Evolutionary conservation across 31 red algal genomes (phyloP), one percentile per base, ranked within the genome.

Genomic region (Odonthalia washingtoniensis): DNA sequence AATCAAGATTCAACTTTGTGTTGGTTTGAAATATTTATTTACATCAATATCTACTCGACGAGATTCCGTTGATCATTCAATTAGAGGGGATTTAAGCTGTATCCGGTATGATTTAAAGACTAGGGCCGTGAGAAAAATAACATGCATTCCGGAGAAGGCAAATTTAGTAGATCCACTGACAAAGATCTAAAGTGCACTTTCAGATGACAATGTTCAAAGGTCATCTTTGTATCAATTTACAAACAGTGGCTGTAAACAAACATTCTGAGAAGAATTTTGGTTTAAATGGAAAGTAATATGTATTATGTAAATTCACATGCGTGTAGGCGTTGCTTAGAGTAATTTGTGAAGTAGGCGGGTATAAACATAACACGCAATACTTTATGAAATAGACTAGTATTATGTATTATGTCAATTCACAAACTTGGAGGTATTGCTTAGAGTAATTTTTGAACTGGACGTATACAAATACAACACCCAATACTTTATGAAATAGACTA

Each of bases 61-160:
- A 74, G 39, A 74, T 74, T 35, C 36, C 1, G 39, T 40, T 6
- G 70, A 74, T 74, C 27, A 40, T 1, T 74, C 70, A 2, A 74
- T 39, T 37, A 35, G 70, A 3, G 36, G 3, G 26, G 31, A 74
- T 44, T 18, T 84, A 14, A 57, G 49, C 49, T 14, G 49, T 57
- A 57, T 57, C 9, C 9, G 12, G 49, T 57, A 14, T 57, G 49
- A 57, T 14, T 57, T 57, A 14, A 57, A 14, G 49, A 57, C 49
- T 9, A 21, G 49, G 21, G 9, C 49, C 9, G 21, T 57, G 9
- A 21, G 21, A 9, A 57, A 57, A 57, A 9, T 57, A 21, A 57
- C 49, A 14, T 57, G 49, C 49, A 57, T 57, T 57, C 49, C 49
- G 9, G 49, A 57, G 9, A 57, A 57, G 12, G 9, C 49, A 57